Evolutionary conservation across 345 rosid species (phyloP).

Genomic region (Camelina laxa): DNA sequence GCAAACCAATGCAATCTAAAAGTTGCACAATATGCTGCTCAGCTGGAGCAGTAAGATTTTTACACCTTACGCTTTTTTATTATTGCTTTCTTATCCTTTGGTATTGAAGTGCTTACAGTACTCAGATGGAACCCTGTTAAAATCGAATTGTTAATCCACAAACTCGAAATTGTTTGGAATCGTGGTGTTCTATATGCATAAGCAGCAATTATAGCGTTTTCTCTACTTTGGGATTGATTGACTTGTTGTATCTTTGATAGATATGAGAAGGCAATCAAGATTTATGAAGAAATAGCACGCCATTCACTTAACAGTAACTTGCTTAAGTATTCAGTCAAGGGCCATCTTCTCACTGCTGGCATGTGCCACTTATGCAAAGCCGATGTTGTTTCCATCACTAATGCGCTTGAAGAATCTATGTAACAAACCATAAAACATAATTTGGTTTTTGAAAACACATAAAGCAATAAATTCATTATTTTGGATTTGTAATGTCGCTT

Average conservation of each 20-base stretch:
- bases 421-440: constrained; percentile 24
- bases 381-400: constrained; percentile 81
- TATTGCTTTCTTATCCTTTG: constrained; percentile 5
- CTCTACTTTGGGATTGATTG: constrained; percentile 18
- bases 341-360: constrained; percentile 98
- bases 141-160: neutral
- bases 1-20: constrained; percentile 98
- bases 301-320: constrained; percentile 78
- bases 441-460: constrained; percentile 4
- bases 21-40: constrained; percentile 95
- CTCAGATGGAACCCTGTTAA: neutral
- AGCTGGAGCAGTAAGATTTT: constrained; percentile 79
- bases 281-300: constrained; percentile 82
- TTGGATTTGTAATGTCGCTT: constrained; percentile 14
- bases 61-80: no score
- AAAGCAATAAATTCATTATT: constrained; percentile 11
- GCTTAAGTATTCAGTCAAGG: constrained; percentile 96
- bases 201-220: constrained; percentile 5
- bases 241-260: constrained; percentile 53
- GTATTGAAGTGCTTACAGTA: constrained; percentile 16
- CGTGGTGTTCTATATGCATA: neutral
- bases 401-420: constrained; percentile 62
- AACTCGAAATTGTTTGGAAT: neutral
- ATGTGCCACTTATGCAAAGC: constrained; percentile 94
- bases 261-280: constrained; percentile 84